Evolutionary conservation across 805 yeast species (phyloP).

Genomic region (Lachancea nothofagi): DNA sequence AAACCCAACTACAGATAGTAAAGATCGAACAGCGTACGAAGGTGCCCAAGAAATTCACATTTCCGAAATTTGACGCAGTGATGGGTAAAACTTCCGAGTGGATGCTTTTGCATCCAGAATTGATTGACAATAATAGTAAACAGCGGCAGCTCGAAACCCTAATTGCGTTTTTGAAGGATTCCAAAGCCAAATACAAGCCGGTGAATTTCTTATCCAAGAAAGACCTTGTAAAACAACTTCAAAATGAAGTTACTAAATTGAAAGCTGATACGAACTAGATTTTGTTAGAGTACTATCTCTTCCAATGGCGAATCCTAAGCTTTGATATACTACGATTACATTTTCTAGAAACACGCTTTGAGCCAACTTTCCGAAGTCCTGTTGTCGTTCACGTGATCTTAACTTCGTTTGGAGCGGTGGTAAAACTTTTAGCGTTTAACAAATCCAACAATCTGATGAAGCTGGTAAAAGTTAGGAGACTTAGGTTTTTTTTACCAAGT

Average conservation of each 20-base stretch:
- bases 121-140: neutral
- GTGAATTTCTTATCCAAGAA: constrained; percentile 14
- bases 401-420: neutral
- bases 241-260: too few species aligned
- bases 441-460: neutral
- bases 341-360: too few species aligned
- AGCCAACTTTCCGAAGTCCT: too few species aligned
- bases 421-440: neutral
- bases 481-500: too few species aligned
- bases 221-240: constrained; percentile 12
- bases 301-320: too few species aligned
- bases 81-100: constrained; percentile 33
- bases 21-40: constrained; percentile 59
- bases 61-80: constrained; percentile 68
- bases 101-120: constrained; percentile 9
- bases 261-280: too few species aligned
- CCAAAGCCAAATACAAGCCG: constrained; percentile 19
- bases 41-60: constrained; percentile 71
- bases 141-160: constrained; percentile 13
- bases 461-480: too few species aligned
- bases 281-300: too few species aligned
- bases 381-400: neutral
- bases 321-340: too few species aligned
- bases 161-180: constrained; percentile 13
- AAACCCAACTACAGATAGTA: constrained; percentile 56